phyloP scores from a whole-genome alignment of 257 asterid species.

The Salvia hispanica region DNA sequence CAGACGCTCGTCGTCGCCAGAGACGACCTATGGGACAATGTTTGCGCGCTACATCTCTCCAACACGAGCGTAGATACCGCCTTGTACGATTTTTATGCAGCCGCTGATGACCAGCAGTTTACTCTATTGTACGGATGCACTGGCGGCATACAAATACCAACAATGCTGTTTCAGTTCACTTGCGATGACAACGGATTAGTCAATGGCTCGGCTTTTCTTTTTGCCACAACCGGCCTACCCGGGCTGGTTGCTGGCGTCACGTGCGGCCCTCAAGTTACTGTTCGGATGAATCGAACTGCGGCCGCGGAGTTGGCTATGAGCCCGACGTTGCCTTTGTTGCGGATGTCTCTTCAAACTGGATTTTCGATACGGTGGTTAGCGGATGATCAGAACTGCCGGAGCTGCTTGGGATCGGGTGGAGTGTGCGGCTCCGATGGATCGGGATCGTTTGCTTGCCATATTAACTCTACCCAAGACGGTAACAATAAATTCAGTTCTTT shows the following conservation, averaged over 20 bases:
- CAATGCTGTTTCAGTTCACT: background rate
- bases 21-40: too few relatives aligned
- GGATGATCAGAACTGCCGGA: conserved; percentile 23
- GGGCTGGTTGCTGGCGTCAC: background rate
- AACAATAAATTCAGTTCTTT: too few relatives aligned
- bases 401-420: conserved; percentile 45
- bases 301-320: background rate
- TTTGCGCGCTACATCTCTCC: too few relatives aligned
- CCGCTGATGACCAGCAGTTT: conserved; percentile 35
- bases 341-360: conserved; percentile 40
- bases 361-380: conserved; percentile 54
- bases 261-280: conserved; percentile 36
- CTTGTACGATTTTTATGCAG: conserved; percentile 23
- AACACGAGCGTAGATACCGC: too few relatives aligned
- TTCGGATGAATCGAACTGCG: conserved; percentile 34
- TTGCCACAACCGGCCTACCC: accelerated
- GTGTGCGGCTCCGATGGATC: conserved; percentile 48
- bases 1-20: conserved; percentile 39
- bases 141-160: accelerated
- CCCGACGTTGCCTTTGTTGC: background rate
- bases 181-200: conserved; percentile 18
- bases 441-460: conserved; percentile 47
- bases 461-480: too few relatives aligned
- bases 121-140: conserved; percentile 51
- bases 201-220: background rate